These are phyloP conservation scores for Citropsis articulata DNA, from an alignment of 345 rosid species.

Conservation along the genomic window DNA sequence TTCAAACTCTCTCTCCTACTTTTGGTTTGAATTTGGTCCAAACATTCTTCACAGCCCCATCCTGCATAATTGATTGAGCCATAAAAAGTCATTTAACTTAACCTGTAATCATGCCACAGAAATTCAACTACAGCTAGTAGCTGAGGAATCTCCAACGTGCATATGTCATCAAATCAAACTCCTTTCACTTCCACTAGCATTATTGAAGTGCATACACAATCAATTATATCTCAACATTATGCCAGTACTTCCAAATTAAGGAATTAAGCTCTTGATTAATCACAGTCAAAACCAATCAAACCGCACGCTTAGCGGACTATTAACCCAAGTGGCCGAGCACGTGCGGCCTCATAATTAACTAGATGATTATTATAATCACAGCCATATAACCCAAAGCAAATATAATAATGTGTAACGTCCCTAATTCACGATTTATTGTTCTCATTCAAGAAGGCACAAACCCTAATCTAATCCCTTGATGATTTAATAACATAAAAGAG, in stretches of 20 bases:
- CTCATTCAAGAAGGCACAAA: conserved; percentile 27
- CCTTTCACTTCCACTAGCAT: neutral
- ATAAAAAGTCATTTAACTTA: neutral
- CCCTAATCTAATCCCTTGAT: conserved; percentile 25
- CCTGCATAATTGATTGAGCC: neutral
- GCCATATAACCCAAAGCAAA: neutral
- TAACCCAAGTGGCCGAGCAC: conserved; percentile 28
- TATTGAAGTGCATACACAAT: neutral
- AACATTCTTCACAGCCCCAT: neutral
- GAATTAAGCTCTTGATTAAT: neutral
- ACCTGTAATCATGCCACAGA: neutral
- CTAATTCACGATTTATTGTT: conserved; percentile 37
- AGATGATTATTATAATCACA: conserved; percentile 34
- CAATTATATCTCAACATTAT: neutral
- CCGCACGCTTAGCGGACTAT: conserved; percentile 29
- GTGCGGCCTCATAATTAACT: conserved; percentile 35
- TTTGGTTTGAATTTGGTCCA: neutral
- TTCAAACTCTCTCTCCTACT: neutral
- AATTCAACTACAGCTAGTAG: neutral
- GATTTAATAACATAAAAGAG: conserved; percentile 10
- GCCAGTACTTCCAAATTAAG: neutral
- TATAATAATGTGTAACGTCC: conserved; percentile 7
- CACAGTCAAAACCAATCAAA: conserved; percentile 21
- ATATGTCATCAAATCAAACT: neutral
- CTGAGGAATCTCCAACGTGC: neutral